Base-by-base conservation (phyloP, 352 stramenopile species). In the Phytophthora pinifolia region DNA sequence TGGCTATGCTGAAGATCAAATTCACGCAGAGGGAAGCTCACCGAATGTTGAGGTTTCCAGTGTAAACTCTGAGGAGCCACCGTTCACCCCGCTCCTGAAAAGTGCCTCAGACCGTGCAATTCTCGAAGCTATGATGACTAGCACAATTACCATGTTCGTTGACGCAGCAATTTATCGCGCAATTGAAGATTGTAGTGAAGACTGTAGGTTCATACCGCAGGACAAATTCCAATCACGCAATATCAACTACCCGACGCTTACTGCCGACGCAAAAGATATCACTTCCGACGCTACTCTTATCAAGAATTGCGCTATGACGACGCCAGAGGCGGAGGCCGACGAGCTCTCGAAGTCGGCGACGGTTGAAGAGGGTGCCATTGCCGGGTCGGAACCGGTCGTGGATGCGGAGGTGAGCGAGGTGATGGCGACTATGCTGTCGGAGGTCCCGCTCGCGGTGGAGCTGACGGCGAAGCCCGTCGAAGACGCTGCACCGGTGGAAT, bases 91-190 rank as follows among this genome's bases (percentile, higher is more conserved):
- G 1, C 42, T 73, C n/a, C 3, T 47, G 0, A 73, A 69, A 13
- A 67, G 49, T 17, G 46, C 57, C 29, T 73, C 64, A 0, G 58
- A 73, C 46, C 50, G 37, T 17, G 47, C 58, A 25, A 70, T 73
- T 29, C 31, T 73, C 5, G 36, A 15, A 14, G 59, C 54, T 5
- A 59, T 73, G 31, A 66, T 73, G 64, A 43, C 25, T 20, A 53
- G 32, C 6, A 60, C 46, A 1, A 69, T 73, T 29, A 34, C 44
- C 10, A 60, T 7, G 8, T 68, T 49, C 25, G 20, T 72, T 6
- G 36, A 68, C 7, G 12, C 15, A 0, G 30, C 34, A 9, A 64
- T 72, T 36, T 39, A 2, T 4, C 33, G 13, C 12, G 53, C 46
- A 7, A 72, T 72, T 9, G 13, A 61, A 4, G 63, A 68, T 18